phyloP scores from a whole-genome alignment of 1,284 basidiomycete genomes.

The Amylostereum chailletii region DNA sequence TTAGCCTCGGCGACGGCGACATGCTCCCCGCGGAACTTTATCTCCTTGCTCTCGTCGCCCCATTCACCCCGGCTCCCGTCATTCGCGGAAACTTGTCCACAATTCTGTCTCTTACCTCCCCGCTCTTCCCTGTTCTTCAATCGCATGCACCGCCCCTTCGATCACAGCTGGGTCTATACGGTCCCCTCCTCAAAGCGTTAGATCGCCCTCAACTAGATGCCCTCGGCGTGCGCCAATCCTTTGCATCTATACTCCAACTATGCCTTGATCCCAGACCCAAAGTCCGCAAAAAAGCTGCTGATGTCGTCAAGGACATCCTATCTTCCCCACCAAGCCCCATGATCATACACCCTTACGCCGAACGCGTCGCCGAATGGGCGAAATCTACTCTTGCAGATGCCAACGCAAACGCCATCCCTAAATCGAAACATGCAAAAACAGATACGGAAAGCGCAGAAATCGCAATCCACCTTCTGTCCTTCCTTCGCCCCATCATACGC shows the following conservation, averaged over 20 bases:
- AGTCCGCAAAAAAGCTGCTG: constrained; percentile 86
- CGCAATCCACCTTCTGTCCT: constrained; percentile 76
- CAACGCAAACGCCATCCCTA: constrained; percentile 49
- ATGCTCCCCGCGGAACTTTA: constrained; percentile 84
- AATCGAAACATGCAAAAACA: constrained; percentile 56
- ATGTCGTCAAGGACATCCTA: constrained; percentile 74
- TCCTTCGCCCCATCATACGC: constrained; percentile 58
- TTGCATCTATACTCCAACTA: constrained; percentile 74
- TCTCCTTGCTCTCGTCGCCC: constrained; percentile 71
- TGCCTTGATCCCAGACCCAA: constrained; percentile 88
- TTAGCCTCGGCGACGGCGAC: constrained; percentile 67
- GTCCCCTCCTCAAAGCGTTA: constrained; percentile 56
- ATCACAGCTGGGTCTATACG: constrained; percentile 71
- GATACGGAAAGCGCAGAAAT: constrained; percentile 58
- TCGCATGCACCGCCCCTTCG: constrained; percentile 63
- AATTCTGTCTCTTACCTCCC: constrained; percentile 64
- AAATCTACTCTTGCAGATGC: constrained; percentile 61
- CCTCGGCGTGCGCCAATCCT: constrained; percentile 65
- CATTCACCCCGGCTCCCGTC: constrained; percentile 72
- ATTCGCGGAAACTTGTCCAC: constrained; percentile 60
- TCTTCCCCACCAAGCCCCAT: constrained; percentile 70
- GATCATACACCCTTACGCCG: constrained; percentile 77
- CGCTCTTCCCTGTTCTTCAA: constrained; percentile 62
- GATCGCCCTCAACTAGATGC: constrained; percentile 63
- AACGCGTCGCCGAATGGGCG: constrained; percentile 75